phyloP scores from a whole-genome alignment of 2,329 filamentous ascomycete species.

The Endoconidiophora laricicola region DNA sequence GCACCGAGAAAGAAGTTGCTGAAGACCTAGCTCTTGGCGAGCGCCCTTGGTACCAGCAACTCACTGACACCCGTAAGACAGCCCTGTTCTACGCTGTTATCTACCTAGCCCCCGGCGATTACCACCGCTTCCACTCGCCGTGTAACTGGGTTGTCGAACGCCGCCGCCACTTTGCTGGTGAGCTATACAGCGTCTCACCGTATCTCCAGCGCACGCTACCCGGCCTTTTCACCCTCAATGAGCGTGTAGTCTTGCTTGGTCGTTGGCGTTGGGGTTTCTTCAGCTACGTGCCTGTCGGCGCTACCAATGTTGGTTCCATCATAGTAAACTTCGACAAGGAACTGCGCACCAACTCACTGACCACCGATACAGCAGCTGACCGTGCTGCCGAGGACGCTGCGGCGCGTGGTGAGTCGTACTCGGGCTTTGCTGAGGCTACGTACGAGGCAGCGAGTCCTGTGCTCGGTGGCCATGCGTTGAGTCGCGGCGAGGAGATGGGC shows the following conservation, averaged over 20 bases:
- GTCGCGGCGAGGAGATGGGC: constrained; percentile 90
- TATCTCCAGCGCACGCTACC: constrained; percentile 87
- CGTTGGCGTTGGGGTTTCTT: constrained; percentile 98
- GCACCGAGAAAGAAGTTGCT: constrained; percentile 44
- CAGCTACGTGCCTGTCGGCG: constrained; percentile 84
- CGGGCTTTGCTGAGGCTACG: constrained; percentile 84
- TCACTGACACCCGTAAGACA: constrained; percentile 35
- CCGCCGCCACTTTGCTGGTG: constrained; percentile 91
- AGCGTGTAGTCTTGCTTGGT: constrained; percentile 82
- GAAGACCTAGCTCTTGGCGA: constrained; percentile 65
- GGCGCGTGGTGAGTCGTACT: constrained; percentile 60
- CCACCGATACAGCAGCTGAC: constrained; percentile 84
- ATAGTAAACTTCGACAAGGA: constrained; percentile 94
- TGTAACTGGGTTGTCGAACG: constrained; percentile 89
- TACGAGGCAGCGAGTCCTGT: constrained; percentile 65
- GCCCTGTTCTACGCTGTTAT: constrained; percentile 86
- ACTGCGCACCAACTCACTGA: constrained; percentile 78
- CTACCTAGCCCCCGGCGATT: constrained; percentile 86
- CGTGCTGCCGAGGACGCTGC: constrained; percentile 66
- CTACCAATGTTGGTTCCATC: constrained; percentile 94
- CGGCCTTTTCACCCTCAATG: constrained; percentile 90
- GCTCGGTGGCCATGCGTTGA: constrained; percentile 66
- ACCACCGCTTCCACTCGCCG: constrained; percentile 95
- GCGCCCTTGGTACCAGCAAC: constrained; percentile 52
- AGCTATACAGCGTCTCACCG: constrained; percentile 86